A percentile compares a stretch with the other conserved stretches of the same genome.
These are phyloP conservation scores for Mortierella sp. DNA, from an alignment of 371 early-diverging fungal genomes.

Conservation along the genomic window DNA sequence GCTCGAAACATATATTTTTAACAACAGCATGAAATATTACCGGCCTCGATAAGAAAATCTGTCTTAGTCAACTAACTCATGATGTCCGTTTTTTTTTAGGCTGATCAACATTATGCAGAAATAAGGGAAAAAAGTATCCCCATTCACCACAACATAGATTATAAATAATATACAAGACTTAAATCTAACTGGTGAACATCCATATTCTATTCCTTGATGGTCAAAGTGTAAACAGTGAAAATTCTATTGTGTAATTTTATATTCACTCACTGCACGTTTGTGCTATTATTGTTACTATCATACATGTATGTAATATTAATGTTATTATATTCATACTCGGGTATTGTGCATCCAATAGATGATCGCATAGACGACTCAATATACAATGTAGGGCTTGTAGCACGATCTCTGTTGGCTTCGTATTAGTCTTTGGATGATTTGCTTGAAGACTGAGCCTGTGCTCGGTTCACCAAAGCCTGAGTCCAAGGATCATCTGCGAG, in stretches of 20 bases:
- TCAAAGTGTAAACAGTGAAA: no score
- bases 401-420: neutral
- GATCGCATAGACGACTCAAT: neutral
- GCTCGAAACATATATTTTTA: neutral
- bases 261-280: no score
- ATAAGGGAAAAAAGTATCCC: conserved; percentile 6
- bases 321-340: conserved; percentile 1
- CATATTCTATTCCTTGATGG: neutral
- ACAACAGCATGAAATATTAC: no score
- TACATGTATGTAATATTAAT: neutral
- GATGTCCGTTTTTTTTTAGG: conserved; percentile 19
- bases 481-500: conserved; percentile 45
- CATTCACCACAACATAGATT: conserved; percentile 9
- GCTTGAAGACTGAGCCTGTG: conserved; percentile 14
- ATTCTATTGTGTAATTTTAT: no score
- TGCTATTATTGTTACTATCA: neutral
- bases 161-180: neutral
- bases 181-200: neutral
- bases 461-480: conserved; percentile 44
- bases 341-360: neutral
- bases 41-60: neutral
- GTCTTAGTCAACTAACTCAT: neutral
- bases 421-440: neutral
- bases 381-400: neutral
- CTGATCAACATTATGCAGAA: conserved; percentile 55